Percentiles rank a stretch among this genome's conserved stretches.
These are phyloP conservation scores for Phytophthora cryptogea DNA, from an alignment of 352 stramenopile genomes.

Conservation along the genomic window DNA sequence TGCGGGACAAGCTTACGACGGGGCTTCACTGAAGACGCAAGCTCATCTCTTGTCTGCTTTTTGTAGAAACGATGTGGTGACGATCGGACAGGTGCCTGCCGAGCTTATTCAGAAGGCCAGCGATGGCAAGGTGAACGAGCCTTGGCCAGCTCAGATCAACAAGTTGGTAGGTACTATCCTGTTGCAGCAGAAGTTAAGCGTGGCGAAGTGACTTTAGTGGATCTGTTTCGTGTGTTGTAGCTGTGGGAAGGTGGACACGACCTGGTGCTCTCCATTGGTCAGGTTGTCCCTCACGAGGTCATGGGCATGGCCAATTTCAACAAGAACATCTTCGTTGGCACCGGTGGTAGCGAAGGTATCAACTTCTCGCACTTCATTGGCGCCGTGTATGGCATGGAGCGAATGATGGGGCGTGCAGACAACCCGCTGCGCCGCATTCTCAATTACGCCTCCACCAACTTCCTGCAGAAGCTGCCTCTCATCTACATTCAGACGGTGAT, in stretches of 20 bases:
- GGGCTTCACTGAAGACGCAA: background rate
- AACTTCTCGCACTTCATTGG: constrained; percentile 99
- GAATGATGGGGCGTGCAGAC: constrained; percentile 96
- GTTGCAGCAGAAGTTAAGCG: background rate
- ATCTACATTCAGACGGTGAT: constrained; percentile 98
- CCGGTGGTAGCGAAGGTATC: constrained; percentile 93
- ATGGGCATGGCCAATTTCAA: constrained; percentile 99
- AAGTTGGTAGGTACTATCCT: constrained; percentile 75
- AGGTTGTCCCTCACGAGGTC: constrained; percentile 98
- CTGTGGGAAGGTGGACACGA: constrained; percentile 93
- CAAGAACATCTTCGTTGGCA: constrained; percentile 98
- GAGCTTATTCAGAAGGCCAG: constrained; percentile 94
- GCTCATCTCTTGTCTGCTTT: constrained; percentile 3
- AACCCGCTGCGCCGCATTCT: constrained; percentile 96
- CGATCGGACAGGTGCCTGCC: constrained; percentile 93
- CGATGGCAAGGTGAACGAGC: constrained; percentile 94
- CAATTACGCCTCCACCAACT: constrained; percentile 95
- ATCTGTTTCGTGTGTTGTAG: constrained; percentile 27
- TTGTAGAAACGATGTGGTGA: constrained; percentile 94
- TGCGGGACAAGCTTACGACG: constrained; percentile 6
- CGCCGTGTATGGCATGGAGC: constrained; percentile 98
- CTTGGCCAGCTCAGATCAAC: constrained; percentile 97
- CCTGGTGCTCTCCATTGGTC: constrained; percentile 95
- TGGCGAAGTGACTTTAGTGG: constrained; percentile 1
- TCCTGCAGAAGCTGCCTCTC: constrained; percentile 89